Evolutionary conservation across 202 grass and related monocot genomes (phyloP).

Genomic region (Panicum virgatum): DNA sequence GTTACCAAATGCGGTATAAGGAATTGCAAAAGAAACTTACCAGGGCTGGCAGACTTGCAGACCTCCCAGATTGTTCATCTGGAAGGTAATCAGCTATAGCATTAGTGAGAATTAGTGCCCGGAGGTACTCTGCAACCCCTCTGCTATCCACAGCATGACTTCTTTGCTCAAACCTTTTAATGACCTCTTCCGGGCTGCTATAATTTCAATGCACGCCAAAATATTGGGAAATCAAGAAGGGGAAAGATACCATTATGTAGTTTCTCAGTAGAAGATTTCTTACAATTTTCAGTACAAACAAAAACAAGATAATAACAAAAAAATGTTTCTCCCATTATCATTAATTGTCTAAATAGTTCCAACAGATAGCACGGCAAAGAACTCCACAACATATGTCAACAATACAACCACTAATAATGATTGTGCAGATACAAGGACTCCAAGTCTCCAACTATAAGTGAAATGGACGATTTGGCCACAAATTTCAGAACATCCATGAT

Average conservation of each 20-base stretch:
- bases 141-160: slow-evolving; percentile 88
- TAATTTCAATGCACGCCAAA: slow-evolving; percentile 34
- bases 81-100: slow-evolving; percentile 88
- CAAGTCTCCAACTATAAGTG: neutral
- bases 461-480: neutral
- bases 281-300: neutral
- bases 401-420: neutral
- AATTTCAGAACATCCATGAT: neutral
- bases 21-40: slow-evolving; percentile 52
- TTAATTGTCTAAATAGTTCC: neutral
- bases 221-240: slow-evolving; percentile 16
- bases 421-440: neutral
- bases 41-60: slow-evolving; percentile 79
- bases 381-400: slow-evolving; percentile 1
- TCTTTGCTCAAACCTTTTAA: slow-evolving; percentile 94
- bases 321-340: neutral
- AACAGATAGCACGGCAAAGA: slow-evolving; percentile 19
- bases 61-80: slow-evolving; percentile 76
- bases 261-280: neutral
- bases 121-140: slow-evolving; percentile 90
- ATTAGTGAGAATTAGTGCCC: slow-evolving; percentile 91
- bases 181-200: slow-evolving; percentile 84
- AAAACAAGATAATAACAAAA: neutral
- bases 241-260: slow-evolving; percentile 23
- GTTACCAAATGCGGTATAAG: neutral